These are phyloP conservation scores for Tulasnella sp. DNA, from an alignment of 768 basidiomycete species.

Conservation along the genomic window DNA sequence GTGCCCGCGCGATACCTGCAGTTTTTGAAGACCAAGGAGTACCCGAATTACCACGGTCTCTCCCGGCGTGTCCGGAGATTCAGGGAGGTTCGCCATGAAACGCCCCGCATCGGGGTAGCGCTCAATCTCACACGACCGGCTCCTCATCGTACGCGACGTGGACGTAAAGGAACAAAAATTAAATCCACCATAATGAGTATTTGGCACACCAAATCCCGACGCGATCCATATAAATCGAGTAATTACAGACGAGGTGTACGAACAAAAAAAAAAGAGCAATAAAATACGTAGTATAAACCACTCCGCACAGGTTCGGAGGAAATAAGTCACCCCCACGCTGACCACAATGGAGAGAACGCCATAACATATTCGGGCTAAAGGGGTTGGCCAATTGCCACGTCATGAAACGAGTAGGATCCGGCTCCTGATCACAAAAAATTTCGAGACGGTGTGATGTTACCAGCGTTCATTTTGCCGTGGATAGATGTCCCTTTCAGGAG, in stretches of 20 bases:
- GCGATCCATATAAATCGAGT: background rate
- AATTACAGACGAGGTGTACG: background rate
- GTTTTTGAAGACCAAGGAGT: slow-evolving; percentile 42
- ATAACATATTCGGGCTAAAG: background rate
- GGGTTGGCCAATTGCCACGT: background rate
- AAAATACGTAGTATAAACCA: slow-evolving; percentile 6
- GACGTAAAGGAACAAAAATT: background rate
- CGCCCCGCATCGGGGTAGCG: slow-evolving; percentile 30
- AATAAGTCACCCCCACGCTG: background rate
- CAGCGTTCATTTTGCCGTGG: background rate
- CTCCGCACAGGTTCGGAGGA: background rate
- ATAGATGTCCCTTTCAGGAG: background rate
- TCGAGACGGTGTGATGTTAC: background rate
- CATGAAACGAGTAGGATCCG: background rate
- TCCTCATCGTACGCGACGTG: background rate
- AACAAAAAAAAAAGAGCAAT: slow-evolving; percentile 14
- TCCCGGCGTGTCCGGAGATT: slow-evolving; percentile 34
- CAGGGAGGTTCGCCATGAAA: slow-evolving; percentile 35
- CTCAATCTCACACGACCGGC: background rate
- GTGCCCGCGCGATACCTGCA: slow-evolving; percentile 43
- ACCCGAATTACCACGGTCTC: background rate
- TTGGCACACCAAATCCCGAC: background rate
- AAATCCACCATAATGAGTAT: background rate
- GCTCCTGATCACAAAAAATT: background rate
- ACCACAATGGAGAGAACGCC: background rate